Evolutionary conservation across 2,329 filamentous ascomycete species (phyloP).

Genomic region (Botryotinia narcissicola): DNA sequence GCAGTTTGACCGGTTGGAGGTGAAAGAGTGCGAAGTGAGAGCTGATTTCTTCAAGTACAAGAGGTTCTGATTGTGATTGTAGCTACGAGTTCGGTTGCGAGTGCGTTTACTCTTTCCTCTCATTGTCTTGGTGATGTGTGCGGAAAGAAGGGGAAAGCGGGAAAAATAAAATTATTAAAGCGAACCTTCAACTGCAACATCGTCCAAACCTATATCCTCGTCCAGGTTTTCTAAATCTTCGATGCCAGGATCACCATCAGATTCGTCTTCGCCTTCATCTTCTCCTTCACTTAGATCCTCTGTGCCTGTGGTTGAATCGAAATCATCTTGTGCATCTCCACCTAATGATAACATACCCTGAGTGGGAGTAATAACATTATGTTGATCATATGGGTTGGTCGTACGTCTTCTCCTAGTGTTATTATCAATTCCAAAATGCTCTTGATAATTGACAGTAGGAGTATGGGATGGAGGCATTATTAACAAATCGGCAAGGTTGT

Average conservation of each 20-base stretch:
- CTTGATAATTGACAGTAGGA: slow-evolving; percentile 14
- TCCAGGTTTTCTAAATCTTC: slow-evolving; percentile 13
- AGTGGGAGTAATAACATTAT: neutral
- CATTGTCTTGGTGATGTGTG: neutral
- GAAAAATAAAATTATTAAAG: neutral
- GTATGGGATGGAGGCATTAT: slow-evolving; percentile 2
- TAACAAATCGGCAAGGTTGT: neutral
- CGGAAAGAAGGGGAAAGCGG: neutral
- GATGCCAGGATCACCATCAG: slow-evolving; percentile 10
- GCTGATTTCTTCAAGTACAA: neutral
- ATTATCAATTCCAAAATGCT: slow-evolving; percentile 15
- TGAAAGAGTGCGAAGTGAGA: neutral
- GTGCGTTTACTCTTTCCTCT: neutral
- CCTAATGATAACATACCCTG: neutral
- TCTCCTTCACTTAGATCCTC: slow-evolving; percentile 14
- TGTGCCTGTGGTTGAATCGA: slow-evolving; percentile 4
- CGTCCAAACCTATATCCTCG: slow-evolving; percentile 21
- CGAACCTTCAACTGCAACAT: slow-evolving; percentile 18
- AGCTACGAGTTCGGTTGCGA: neutral
- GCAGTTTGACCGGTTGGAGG: neutral
- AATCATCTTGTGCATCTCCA: neutral
- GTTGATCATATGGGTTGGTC: slow-evolving; percentile 4
- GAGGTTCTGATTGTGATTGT: neutral
- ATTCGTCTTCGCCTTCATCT: slow-evolving; percentile 21
- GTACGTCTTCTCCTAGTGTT: slow-evolving; percentile 3